phyloP scores from a whole-genome alignment of 2,329 filamentous ascomycete genomes.

The Talaromyces sp. region DNA sequence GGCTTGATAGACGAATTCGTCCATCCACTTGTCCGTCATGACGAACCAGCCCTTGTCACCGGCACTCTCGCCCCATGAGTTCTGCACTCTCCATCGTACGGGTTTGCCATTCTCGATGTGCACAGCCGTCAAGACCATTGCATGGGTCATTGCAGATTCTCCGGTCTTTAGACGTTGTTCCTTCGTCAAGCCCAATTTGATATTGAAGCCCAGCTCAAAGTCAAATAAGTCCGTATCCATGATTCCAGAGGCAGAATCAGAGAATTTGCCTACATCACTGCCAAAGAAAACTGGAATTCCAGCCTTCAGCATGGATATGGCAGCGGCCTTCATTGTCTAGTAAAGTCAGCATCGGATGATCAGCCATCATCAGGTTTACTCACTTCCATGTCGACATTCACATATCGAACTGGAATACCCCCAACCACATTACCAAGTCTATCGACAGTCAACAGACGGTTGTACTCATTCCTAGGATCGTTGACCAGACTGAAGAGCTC shows the following conservation, averaged over 20 bases:
- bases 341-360: neutral
- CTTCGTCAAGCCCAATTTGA: conserved; percentile 71
- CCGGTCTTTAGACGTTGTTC: conserved; percentile 70
- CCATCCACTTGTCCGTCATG: conserved; percentile 80
- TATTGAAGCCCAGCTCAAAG: conserved; percentile 81
- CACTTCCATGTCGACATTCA: conserved; percentile 71
- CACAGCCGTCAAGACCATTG: conserved; percentile 86
- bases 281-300: conserved; percentile 86
- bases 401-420: conserved; percentile 72
- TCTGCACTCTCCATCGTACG: conserved; percentile 82
- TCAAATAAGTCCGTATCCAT: conserved; percentile 78
- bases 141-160: conserved; percentile 84
- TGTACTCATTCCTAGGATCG: conserved; percentile 75
- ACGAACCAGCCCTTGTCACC: conserved; percentile 84
- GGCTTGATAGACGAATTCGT: conserved; percentile 80
- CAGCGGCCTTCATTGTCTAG: conserved; percentile 66
- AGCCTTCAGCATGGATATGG: conserved; percentile 73
- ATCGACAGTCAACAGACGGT: conserved; percentile 71
- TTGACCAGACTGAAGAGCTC: conserved; percentile 78
- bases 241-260: conserved; percentile 65
- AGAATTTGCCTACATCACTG: conserved; percentile 81
- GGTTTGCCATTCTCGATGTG: conserved; percentile 69
- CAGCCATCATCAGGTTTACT: conserved; percentile 3
- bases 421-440: conserved; percentile 79
- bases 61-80: conserved; percentile 70